Conservation (phyloP, 2,329 filamentous ascomycete genomes). For the Ophiostoma angusticollis region DNA sequence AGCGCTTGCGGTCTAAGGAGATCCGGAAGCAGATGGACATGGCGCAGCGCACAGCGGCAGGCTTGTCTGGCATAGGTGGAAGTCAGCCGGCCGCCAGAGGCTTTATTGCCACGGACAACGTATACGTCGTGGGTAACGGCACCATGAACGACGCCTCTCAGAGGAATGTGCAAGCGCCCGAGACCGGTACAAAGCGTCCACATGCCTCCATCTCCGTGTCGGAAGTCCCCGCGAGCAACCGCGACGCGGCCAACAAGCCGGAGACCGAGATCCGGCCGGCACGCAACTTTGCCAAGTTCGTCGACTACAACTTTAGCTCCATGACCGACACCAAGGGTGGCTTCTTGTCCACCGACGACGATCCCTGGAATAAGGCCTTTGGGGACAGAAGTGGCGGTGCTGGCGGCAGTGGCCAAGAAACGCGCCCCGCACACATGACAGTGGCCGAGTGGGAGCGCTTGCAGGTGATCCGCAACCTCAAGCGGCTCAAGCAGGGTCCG, state of each 20-base stretch:
- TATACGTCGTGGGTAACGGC: slow-evolving; percentile 40
- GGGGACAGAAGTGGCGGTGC: slow-evolving; percentile 25
- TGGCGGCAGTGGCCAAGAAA: slow-evolving; percentile 25
- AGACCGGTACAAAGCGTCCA: slow-evolving; percentile 49
- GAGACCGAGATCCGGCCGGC: slow-evolving; percentile 52
- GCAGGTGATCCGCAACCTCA: slow-evolving; percentile 59
- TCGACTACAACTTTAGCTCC: slow-evolving; percentile 95
- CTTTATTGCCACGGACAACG: slow-evolving; percentile 56
- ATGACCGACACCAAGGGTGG: slow-evolving; percentile 98
- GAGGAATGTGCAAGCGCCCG: neutral
- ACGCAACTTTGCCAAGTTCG: slow-evolving; percentile 81
- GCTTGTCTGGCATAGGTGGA: no score
- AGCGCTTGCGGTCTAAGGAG: slow-evolving; percentile 6
- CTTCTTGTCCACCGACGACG: slow-evolving; percentile 81
- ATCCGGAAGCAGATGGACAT: slow-evolving; percentile 61
- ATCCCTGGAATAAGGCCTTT: slow-evolving; percentile 74
- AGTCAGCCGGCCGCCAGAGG: slow-evolving; percentile 45
- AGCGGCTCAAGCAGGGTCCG: slow-evolving; percentile 62
- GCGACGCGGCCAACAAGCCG: slow-evolving; percentile 47
- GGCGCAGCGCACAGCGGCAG: slow-evolving; percentile 35
- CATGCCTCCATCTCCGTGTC: slow-evolving; percentile 49
- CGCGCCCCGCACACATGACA: slow-evolving; percentile 79
- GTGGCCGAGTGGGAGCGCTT: slow-evolving; percentile 81
- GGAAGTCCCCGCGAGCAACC: slow-evolving; percentile 43
- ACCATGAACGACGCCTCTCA: neutral